Evolutionary conservation across 805 yeast species (phyloP), one percentile per base, ranked within the genome.

Genomic region (Ogataea methanolica): DNA sequence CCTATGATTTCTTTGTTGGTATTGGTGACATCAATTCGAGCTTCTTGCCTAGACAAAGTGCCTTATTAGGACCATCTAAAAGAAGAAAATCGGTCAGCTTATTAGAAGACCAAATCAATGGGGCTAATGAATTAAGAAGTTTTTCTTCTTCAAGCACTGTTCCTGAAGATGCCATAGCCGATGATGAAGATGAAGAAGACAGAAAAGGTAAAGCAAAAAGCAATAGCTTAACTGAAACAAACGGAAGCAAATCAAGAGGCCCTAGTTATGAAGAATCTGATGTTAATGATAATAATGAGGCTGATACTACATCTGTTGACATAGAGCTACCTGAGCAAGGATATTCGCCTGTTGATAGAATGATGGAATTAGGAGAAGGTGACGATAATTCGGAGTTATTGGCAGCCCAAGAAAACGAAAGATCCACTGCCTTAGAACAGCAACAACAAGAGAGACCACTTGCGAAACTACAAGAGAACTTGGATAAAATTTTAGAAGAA

Each of bases 1-100:
- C 99, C 0, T 94, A 89, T 64, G 96, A 88, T 63, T 94, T 94
- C 59, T 94, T 94, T 59, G 96, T 91, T 35, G 98, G 98, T 11
- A 89, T 92, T 47, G 99, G 99, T 29, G 99, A 94, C 70, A 94
- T 94, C 60, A 94, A 94, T 60, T 88, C 96, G 19, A 84, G 89
- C 55, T 90, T 90, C 61, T 70, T 94, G 47, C 98, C 99, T 0
- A 83, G 88, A 58, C 88, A 89, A 52, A 82, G 74, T 53, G 68
- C 70, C 8, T 45, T 74, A 19, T 46, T 75, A 33, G 87, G 88
- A 1, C 91, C 94, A 6, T 74, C 83, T 0, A 82, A 80, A 53
- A 73, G 79, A 56, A 62, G 85, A 36, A 78, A 74, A 48, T 73
- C 83, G 0, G 74, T 83, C 40, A 85, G 77, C 6, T 71, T 72